Evolutionary conservation across 2,329 filamentous ascomycete genomes (phyloP).

Genomic region (Fusarium albidum): DNA sequence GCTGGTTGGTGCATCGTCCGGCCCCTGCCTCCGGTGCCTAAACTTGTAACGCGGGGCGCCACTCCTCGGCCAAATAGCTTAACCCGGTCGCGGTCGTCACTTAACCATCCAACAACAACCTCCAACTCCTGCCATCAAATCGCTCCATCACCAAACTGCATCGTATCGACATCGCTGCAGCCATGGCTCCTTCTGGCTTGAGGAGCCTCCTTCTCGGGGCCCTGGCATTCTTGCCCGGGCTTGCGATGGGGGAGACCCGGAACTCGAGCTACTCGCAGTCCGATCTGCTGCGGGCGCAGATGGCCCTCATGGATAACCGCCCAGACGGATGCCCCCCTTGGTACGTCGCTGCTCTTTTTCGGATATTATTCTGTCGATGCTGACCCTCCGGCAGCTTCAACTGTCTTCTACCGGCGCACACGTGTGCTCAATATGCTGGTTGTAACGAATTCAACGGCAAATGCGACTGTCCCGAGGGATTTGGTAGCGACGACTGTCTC

Average conservation of each 20-base stretch:
- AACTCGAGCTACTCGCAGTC: slow-evolving; percentile 68
- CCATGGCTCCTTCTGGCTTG: slow-evolving; percentile 51
- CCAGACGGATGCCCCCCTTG: slow-evolving; percentile 83
- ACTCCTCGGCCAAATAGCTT: slow-evolving; percentile 37
- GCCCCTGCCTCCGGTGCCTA: slow-evolving; percentile 35
- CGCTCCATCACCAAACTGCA: slow-evolving; percentile 26
- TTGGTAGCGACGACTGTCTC: slow-evolving; percentile 93
- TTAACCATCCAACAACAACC: slow-evolving; percentile 22
- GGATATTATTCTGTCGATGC: neutral
- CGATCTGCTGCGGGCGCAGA: slow-evolving; percentile 69
- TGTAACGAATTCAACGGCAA: slow-evolving; percentile 93
- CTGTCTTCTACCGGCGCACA: slow-evolving; percentile 92
- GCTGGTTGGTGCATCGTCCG: slow-evolving; percentile 8
- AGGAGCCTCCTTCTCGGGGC: slow-evolving; percentile 51
- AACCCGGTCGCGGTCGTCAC: slow-evolving; percentile 35
- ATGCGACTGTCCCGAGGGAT: slow-evolving; percentile 90
- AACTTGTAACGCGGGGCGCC: slow-evolving; percentile 36
- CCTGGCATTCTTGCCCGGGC: slow-evolving; percentile 51
- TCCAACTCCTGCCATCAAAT: slow-evolving; percentile 25
- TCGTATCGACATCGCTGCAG: slow-evolving; percentile 37
- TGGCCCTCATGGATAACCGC: slow-evolving; percentile 76
- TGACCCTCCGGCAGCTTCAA: slow-evolving; percentile 76
- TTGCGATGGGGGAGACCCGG: slow-evolving; percentile 50
- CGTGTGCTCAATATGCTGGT: slow-evolving; percentile 87
- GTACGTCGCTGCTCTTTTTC: slow-evolving; percentile 48